Evolutionary conservation across 768 basidiomycete genomes (phyloP), one percentile per base, ranked within the genome.

Genomic region (Psilocybe azurescens): DNA sequence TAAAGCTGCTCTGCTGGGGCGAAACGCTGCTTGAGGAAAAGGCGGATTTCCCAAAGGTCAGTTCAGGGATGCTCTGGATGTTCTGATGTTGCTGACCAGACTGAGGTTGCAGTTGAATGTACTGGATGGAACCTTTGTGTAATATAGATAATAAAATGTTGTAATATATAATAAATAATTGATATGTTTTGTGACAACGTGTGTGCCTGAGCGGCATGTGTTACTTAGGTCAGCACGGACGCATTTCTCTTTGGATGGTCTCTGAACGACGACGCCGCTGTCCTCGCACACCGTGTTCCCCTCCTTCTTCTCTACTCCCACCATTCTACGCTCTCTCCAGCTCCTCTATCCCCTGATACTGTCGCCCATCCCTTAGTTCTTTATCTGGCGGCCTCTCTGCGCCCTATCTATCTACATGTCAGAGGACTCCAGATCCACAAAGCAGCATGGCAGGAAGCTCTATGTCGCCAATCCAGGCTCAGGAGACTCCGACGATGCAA

Each of bases 1-100:
- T 98, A 74, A 88, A 91, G 76, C 79, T 97, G 67, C 79, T 96
- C 67, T 86, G 85, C 50, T 99, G 95, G 95, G 95, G 94, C 0
- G 95, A 97, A 78, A 81, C 79, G 53, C 77, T 90, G 82, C 75
- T 97, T 66, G 84, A 83, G 59, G 91, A 93, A 70, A 84, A 86
- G 62, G 89, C 87, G 0, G 92, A 93, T 49, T 93, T 92, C 78
- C 93, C 93, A 7, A 87, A 86, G 83, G 88, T 90, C 73, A 65
- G 83, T 61, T 50, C 47, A 56, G 14, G 58, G 60, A 50, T 13
- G 20, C 58, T 36, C 13, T 57, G 53, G n/a, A 41, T 36, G 54
- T 48, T 47, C 29, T 7, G 53, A 56, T 33, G 39, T 56, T 53
- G 65, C 67, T 67, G 63, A 67, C 59, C 48, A 41, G 32, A 36